Conservation (phyloP, 345 rosid species). For the Hibiscus mutabilis region DNA sequence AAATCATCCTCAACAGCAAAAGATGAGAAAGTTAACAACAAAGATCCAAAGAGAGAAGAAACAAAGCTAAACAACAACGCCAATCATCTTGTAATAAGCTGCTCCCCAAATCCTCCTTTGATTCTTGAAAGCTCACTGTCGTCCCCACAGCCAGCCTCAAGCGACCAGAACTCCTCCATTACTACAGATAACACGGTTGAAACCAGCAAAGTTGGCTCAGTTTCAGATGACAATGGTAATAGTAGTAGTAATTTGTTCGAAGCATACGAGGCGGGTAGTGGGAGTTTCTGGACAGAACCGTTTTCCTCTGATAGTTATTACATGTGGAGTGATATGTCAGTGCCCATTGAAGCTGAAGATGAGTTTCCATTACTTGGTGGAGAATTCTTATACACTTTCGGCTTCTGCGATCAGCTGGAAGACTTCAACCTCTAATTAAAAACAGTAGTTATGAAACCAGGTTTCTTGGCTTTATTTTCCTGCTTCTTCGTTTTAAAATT, state of each 20-base stretch:
- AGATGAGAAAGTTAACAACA: background rate
- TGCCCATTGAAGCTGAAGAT: conserved; percentile 5
- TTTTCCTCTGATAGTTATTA: conserved; percentile 18
- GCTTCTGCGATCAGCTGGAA: background rate
- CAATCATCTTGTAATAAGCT: too few species aligned
- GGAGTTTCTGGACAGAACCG: conserved; percentile 45
- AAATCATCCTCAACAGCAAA: background rate
- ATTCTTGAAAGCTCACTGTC: conserved; percentile 20
- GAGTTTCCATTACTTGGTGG: conserved; percentile 19
- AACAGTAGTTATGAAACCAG: too few species aligned
- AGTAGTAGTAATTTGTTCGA: conserved; percentile 16
- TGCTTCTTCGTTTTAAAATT: too few species aligned
- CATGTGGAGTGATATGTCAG: conserved; percentile 13
- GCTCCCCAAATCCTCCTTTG: background rate
- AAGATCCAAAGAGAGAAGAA: conserved; percentile 3
- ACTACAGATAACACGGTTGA: background rate
- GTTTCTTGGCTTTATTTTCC: too few species aligned
- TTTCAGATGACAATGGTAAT: background rate
- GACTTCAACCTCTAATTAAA: background rate
- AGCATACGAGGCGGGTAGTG: conserved; percentile 14
- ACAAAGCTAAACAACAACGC: background rate
- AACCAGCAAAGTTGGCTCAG: conserved; percentile 1
- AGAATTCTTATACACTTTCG: conserved; percentile 14
- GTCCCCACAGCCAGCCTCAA: conserved; percentile 18
- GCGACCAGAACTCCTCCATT: conserved; percentile 4